These are phyloP conservation scores for Chlamydomonas sp. DNA, from an alignment of 139 green algal species.

Conservation along the genomic window DNA sequence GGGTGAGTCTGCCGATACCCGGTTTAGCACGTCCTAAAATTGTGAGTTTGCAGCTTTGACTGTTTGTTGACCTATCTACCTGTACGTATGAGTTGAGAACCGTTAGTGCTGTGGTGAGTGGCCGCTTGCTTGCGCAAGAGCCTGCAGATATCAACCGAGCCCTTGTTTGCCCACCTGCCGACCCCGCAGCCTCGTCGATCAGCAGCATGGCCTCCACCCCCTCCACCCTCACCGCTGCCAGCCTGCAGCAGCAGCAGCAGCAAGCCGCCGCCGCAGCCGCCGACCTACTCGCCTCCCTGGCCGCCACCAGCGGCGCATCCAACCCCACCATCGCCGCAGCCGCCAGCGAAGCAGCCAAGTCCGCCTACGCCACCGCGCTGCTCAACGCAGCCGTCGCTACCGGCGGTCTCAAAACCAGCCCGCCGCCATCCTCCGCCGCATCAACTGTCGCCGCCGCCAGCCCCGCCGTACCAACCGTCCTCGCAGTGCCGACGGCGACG, in stretches of 20 bases:
- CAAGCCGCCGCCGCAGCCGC: no score
- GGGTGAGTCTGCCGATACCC: background rate
- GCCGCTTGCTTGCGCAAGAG: no score
- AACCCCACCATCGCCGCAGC: background rate
- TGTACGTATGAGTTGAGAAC: no score
- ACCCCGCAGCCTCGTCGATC: background rate
- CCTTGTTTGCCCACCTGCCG: background rate
- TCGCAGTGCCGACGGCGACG: background rate
- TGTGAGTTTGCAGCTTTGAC: no score
- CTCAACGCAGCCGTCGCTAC: background rate
- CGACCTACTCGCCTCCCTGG: background rate
- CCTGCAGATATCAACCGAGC: no score
- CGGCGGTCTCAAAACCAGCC: background rate
- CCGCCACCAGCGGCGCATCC: background rate
- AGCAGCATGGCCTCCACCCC: constrained; percentile 4
- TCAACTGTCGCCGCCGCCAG: background rate
- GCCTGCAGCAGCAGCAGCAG: no score
- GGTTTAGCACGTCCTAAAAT: no score
- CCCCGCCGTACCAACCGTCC: background rate
- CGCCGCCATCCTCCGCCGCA: background rate
- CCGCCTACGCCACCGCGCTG: background rate
- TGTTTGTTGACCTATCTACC: no score
- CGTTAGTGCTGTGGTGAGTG: no score
- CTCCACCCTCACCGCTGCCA: background rate
- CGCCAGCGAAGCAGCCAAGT: background rate